Conservation (phyloP, 805 yeast species). For the Schizosaccharomyces lindneri region DNA sequence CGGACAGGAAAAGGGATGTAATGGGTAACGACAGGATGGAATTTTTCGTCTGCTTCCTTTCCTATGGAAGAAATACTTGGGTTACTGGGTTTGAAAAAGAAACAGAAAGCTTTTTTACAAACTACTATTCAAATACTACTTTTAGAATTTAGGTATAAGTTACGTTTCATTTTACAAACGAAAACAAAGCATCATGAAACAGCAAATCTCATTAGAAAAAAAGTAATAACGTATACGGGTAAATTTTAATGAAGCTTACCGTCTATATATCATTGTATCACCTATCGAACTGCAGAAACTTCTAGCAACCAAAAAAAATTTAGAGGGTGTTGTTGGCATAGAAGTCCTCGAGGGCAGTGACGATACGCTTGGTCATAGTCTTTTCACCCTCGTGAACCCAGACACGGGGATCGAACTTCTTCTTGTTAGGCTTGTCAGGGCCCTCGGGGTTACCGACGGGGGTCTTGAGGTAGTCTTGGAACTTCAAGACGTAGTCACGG, state of each 20-base stretch:
- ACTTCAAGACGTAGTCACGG: constrained; percentile 85
- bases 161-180: too few species aligned
- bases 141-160: too few species aligned
- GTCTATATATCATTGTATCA: not conserved
- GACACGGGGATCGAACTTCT: constrained; percentile 98
- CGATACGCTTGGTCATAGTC: constrained; percentile 76
- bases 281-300: not conserved
- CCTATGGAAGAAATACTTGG: too few species aligned
- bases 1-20: too few species aligned
- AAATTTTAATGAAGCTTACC: not conserved
- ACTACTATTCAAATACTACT: too few species aligned
- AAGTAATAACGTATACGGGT: not conserved
- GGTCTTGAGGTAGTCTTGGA: constrained; percentile 76
- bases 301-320: constrained; percentile 1
- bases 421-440: constrained; percentile 97
- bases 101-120: too few species aligned
- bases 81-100: too few species aligned
- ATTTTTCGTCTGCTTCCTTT: too few species aligned
- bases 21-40: too few species aligned
- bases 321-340: constrained; percentile 17
- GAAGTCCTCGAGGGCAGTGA: constrained; percentile 68
- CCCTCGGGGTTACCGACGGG: constrained; percentile 99
- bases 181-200: too few species aligned
- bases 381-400: constrained; percentile 99
- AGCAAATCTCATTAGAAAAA: not conserved